A percentile compares a stretch with the other conserved stretches of the same genome.
Evolutionary conservation across 2,329 filamentous ascomycete genomes (phyloP).

Genomic region (Calonectria crousiana): DNA sequence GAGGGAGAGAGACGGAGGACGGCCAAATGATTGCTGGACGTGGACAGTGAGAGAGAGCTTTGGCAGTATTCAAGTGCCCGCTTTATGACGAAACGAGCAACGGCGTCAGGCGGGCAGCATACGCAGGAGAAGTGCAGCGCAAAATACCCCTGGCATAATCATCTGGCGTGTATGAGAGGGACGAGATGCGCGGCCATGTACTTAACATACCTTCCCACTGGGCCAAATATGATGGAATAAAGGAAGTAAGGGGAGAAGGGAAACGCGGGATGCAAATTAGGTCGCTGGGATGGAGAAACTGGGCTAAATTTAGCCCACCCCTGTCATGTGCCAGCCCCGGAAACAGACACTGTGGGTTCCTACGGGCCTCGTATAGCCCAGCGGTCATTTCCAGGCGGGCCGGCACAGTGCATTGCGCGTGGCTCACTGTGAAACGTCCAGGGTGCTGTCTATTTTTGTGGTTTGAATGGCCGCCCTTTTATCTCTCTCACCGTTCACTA

Average conservation of each 20-base stretch:
- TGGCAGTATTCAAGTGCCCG: constrained; percentile 13
- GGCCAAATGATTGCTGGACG: background rate
- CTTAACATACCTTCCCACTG: constrained; percentile 11
- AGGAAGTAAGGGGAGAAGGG: constrained; percentile 20
- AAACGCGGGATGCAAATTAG: constrained; percentile 42
- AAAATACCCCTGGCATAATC: background rate
- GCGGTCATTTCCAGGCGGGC: background rate
- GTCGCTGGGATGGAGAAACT: constrained; percentile 37
- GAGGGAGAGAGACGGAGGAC: background rate
- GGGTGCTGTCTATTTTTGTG: constrained; percentile 18
- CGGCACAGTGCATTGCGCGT: constrained; percentile 29
- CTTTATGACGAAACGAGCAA: constrained; percentile 12
- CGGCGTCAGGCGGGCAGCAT: constrained; percentile 3
- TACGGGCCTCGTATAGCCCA: background rate
- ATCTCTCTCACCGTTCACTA: constrained; percentile 14
- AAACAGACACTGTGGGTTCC: constrained; percentile 32
- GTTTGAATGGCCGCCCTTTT: background rate
- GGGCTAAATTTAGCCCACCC: constrained; percentile 46
- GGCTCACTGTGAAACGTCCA: constrained; percentile 20
- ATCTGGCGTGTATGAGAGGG: background rate
- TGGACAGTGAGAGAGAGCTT: constrained; percentile 1
- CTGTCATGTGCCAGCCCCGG: constrained; percentile 26
- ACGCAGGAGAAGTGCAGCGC: background rate
- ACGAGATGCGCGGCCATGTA: constrained; percentile 11
- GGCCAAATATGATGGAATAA: constrained; percentile 5